phyloP scores from a whole-genome alignment of 2,329 filamentous ascomycete species.

The Ophiostoma triangulosporum region DNA sequence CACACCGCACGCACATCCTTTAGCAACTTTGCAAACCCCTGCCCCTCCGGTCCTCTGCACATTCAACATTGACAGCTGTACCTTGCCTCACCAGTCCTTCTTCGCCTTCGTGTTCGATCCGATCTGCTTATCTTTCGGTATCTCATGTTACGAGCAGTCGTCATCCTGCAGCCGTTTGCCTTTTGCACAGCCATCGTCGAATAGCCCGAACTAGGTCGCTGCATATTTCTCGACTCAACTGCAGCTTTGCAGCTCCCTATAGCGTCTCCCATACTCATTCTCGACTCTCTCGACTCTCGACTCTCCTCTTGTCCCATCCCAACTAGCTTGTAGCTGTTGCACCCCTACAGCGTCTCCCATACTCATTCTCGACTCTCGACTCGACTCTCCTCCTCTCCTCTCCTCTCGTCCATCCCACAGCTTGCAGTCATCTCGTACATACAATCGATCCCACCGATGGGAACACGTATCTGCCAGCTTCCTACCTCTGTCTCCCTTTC shows the following conservation, averaged over 20 bases:
- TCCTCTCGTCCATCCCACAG: too few species aligned
- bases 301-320: too few species aligned
- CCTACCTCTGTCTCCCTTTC: not conserved
- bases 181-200: conserved; percentile 9
- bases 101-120: not conserved
- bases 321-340: not conserved
- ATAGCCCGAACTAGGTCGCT: not conserved
- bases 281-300: not conserved
- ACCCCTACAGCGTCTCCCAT: not conserved
- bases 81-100: not conserved
- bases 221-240: too few species aligned
- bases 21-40: not conserved
- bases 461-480: not conserved
- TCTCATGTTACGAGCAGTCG: conserved; percentile 7
- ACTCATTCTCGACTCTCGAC: not conserved
- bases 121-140: not conserved
- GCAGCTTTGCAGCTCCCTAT: too few species aligned
- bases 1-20: not conserved
- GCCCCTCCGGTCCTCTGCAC: not conserved
- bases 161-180: conserved; percentile 4
- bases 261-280: not conserved
- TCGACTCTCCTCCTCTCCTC: too few species aligned
- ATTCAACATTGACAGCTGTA: not conserved
- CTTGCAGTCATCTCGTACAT: too few species aligned
- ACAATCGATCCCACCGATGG: conserved; percentile 1